A percentile compares a stretch with the other conserved stretches of the same genome.
These are phyloP conservation scores for Hortiboletus campestris DNA, from an alignment of 768 basidiomycete species.

Conservation along the genomic window DNA sequence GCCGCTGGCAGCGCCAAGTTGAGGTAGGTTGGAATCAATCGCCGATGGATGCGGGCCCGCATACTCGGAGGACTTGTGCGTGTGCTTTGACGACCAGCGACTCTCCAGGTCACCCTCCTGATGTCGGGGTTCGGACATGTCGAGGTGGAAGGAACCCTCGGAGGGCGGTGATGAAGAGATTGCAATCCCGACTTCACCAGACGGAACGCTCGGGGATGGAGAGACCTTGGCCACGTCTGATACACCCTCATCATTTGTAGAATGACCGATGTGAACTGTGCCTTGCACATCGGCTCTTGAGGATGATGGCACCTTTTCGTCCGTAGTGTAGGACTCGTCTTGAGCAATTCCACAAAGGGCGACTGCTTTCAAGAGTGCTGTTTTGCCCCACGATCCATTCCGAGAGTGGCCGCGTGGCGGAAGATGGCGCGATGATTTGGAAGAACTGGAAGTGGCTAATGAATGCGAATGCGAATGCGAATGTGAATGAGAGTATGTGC, in stretches of 20 bases:
- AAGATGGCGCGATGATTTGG: constrained; percentile 28
- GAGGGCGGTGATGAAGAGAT: constrained; percentile 37
- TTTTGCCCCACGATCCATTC: constrained; percentile 38
- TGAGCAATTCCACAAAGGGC: constrained; percentile 25
- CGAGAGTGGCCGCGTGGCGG: constrained; percentile 31
- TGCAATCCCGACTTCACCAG: constrained; percentile 42
- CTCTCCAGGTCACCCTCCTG: not conserved
- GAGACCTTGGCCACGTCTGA: constrained; percentile 21
- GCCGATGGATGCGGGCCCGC: constrained; percentile 42
- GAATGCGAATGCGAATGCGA: constrained; percentile 44
- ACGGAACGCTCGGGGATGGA: constrained; percentile 29
- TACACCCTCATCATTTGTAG: not conserved
- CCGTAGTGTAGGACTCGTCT: constrained; percentile 25
- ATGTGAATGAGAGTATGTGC: constrained; percentile 35
- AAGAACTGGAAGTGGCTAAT: constrained; percentile 32
- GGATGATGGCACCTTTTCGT: constrained; percentile 23
- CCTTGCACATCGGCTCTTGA: constrained; percentile 26
- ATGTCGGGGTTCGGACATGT: constrained; percentile 1
- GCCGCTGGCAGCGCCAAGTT: constrained; percentile 20
- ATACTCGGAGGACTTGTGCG: constrained; percentile 33
- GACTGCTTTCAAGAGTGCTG: constrained; percentile 38
- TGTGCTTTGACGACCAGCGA: constrained; percentile 11
- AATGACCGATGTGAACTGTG: constrained; percentile 6
- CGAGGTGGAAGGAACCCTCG: constrained; percentile 20
- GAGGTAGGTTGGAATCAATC: constrained; percentile 21